Conservation (phyloP, 768 basidiomycete genomes). For the Scleroderma citrinum region DNA sequence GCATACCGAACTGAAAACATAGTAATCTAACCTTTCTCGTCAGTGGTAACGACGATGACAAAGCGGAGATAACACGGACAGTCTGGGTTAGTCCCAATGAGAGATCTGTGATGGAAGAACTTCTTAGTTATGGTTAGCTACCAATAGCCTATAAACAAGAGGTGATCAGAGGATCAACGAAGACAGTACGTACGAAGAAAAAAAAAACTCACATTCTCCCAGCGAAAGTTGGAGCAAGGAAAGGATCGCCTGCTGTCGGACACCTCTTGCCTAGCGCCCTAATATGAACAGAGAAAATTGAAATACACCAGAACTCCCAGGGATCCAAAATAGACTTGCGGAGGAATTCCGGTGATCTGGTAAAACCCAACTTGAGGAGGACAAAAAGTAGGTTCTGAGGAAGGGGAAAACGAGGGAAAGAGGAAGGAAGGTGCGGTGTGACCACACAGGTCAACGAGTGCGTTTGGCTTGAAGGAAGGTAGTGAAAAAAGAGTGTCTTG, state of each 20-base stretch:
- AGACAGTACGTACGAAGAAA: background rate
- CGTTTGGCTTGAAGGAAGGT: conserved; percentile 5
- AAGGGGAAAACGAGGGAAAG: conserved; percentile 5
- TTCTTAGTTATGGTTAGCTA: conserved; percentile 12
- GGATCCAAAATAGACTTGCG: conserved; percentile 19
- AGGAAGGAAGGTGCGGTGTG: conserved; percentile 3
- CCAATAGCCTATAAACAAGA: conserved; percentile 11
- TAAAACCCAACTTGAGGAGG: background rate
- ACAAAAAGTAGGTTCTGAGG: conserved; percentile 5
- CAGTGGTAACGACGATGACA: background rate
- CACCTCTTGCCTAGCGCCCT: conserved; percentile 1
- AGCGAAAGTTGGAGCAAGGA: background rate
- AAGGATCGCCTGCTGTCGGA: conserved; percentile 1
- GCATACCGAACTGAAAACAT: conserved; percentile 12
- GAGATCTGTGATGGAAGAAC: conserved; percentile 2
- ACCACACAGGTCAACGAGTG: conserved; percentile 3
- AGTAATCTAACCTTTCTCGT: conserved; percentile 2
- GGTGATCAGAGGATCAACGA: conserved; percentile 2
- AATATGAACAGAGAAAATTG: conserved; percentile 3
- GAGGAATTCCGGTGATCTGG: background rate
- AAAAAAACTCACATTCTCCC: conserved; percentile 17
- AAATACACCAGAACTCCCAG: conserved; percentile 12
- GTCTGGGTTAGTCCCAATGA: background rate
- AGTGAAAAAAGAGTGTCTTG: conserved; percentile 6
- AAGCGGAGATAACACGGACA: background rate